phyloP scores from a whole-genome alignment of 2,329 filamentous ascomycete species.

The Orbilia brochopaga region DNA sequence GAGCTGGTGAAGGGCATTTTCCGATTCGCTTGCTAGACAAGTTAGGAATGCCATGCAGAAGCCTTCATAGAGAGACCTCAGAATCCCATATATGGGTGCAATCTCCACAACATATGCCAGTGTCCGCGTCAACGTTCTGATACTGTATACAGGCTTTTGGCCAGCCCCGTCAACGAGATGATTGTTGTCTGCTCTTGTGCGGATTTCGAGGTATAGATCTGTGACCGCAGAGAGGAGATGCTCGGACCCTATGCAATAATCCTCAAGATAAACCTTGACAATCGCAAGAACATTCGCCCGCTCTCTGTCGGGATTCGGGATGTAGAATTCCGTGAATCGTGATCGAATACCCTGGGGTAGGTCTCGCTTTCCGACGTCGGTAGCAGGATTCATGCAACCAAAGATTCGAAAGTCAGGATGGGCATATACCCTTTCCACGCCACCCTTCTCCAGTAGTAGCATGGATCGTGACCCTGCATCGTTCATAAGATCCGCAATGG shows the following conservation, averaged over 20 bases:
- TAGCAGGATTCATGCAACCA: slow-evolving; percentile 98
- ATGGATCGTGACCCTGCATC: slow-evolving; percentile 80
- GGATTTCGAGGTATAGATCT: slow-evolving; percentile 76
- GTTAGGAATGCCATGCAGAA: slow-evolving; percentile 99
- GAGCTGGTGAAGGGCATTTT: slow-evolving; percentile 76
- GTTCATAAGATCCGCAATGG: slow-evolving; percentile 83
- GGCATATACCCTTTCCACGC: slow-evolving; percentile 85
- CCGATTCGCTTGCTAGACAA: slow-evolving; percentile 80
- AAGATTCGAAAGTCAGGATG: slow-evolving; percentile 96
- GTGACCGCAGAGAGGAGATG: slow-evolving; percentile 62
- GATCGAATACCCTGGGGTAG: slow-evolving; percentile 86
- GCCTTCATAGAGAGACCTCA: slow-evolving; percentile 87
- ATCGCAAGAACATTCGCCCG: slow-evolving; percentile 85
- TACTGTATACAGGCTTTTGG: slow-evolving; percentile 94
- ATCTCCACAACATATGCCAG: slow-evolving; percentile 87
- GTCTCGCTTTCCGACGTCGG: slow-evolving; percentile 94
- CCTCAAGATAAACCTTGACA: slow-evolving; percentile 83
- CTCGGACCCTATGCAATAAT: slow-evolving; percentile 74
- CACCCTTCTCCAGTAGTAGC: slow-evolving; percentile 88
- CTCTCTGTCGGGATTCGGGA: slow-evolving; percentile 85
- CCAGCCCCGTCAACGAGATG: slow-evolving; percentile 91
- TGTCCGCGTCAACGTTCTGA: slow-evolving; percentile 88
- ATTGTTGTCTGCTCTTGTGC: slow-evolving; percentile 79
- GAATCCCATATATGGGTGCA: slow-evolving; percentile 79
- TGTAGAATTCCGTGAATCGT: slow-evolving; percentile 93